Evolutionary conservation across 805 yeast species (phyloP).

Genomic region (Nakazawaea wyomingensis): DNA sequence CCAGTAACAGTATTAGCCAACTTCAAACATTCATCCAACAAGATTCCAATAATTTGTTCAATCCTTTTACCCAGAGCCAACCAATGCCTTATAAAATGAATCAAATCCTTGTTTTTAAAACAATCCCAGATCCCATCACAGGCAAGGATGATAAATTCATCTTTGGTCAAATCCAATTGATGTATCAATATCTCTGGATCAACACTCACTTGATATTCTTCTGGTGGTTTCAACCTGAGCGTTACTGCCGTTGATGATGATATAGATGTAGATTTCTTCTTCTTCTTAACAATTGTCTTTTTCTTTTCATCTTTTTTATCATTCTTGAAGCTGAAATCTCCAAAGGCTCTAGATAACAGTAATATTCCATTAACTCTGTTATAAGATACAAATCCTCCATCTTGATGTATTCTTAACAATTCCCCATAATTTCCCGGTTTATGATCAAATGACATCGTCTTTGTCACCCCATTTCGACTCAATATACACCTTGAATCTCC

Average conservation of each 20-base stretch:
- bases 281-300: not conserved
- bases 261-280: not conserved
- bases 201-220: conserved; percentile 74
- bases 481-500: conserved; percentile 74
- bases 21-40: conserved; percentile 61
- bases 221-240: conserved; percentile 37
- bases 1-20: conserved; percentile 74
- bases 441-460: conserved; percentile 62
- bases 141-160: conserved; percentile 69
- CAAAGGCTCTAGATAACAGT: conserved; percentile 56
- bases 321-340: conserved; percentile 56
- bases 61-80: conserved; percentile 52
- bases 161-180: conserved; percentile 33
- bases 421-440: conserved; percentile 57
- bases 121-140: conserved; percentile 87
- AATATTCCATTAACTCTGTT: conserved; percentile 56
- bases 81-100: conserved; percentile 50
- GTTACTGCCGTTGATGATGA: not conserved
- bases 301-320: conserved; percentile 7
- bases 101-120: conserved; percentile 50
- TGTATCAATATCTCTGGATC: conserved; percentile 72
- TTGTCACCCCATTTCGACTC: conserved; percentile 47
- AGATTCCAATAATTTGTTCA: conserved; percentile 51
- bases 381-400: conserved; percentile 57
- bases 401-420: conserved; percentile 49